These are phyloP conservation scores for Glebionis coronaria DNA, from an alignment of 129 eudicot species.

Conservation along the genomic window DNA sequence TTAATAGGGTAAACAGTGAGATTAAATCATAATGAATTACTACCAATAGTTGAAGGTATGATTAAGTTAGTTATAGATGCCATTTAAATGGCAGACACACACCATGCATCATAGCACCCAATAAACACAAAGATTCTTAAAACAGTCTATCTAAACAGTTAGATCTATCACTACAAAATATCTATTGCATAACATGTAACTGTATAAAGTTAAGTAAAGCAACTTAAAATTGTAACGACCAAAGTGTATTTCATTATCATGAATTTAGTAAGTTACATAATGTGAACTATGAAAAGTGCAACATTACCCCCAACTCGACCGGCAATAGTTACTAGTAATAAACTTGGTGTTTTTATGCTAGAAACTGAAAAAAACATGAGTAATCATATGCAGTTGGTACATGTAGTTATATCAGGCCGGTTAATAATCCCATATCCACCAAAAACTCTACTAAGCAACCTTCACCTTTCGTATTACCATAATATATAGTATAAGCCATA, in stretches of 20 bases:
- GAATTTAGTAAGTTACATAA: too few species aligned
- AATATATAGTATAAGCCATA: constrained; percentile 7
- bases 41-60: constrained; percentile 26
- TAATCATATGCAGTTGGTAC: constrained; percentile 16
- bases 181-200: neutral
- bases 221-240: too few species aligned
- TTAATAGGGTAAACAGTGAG: constrained; percentile 12
- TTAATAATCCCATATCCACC: constrained; percentile 27
- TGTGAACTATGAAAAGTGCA: too few species aligned
- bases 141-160: constrained; percentile 4
- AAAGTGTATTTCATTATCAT: too few species aligned
- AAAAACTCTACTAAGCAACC: constrained; percentile 28
- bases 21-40: constrained; percentile 25
- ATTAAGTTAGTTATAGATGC: constrained; percentile 35
- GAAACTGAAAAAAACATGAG: constrained; percentile 21
- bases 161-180: neutral
- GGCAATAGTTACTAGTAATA: too few species aligned
- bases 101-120: constrained; percentile 56
- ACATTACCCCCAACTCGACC: too few species aligned
- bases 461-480: constrained; percentile 22
- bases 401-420: constrained; percentile 30
- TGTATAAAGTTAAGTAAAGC: too few species aligned
- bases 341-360: too few species aligned
- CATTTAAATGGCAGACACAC: constrained; percentile 65
- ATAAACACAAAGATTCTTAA: constrained; percentile 31